Base-by-base conservation (phyloP, 2,329 filamentous ascomycete species). In the Calonectria pauciramosa region DNA sequence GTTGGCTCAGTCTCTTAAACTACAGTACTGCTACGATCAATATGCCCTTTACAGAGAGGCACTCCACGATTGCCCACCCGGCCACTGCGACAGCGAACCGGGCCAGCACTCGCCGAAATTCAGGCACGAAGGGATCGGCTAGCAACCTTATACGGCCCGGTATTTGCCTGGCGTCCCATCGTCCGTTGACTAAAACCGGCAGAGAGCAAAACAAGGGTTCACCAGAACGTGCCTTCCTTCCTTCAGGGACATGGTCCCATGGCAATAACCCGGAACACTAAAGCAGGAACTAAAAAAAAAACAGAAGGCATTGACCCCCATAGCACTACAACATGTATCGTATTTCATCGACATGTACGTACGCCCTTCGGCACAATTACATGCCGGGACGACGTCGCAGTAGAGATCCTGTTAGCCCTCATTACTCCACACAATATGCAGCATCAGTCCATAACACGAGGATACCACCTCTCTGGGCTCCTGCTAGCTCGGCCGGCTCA, bases 381-480 rank as follows among this genome's bases (percentile, higher is more conserved):
- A 68, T 23, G 32, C n/a, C 34, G 26, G 47, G 32, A 67, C 44
- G 26, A 30, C 36, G 51, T 68, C 36, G 49, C 34, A 44, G 23
- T n/a, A 56, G 52, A 68, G 66, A 68, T 68, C 36, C 66, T 16
- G 32, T 68, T 47, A 30, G 51, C 44, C 64, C 32, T 52, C 16
- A 18, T 32, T 52, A 20, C 44, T 67, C 44, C 64, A 51, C 47
- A 36, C 47, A 30, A 23, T n/a, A 51, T 38, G 44, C 44, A 38
- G 32, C 16, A 30, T 49, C 41, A 65, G 41, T 49, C 41, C 41
- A 65, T 49, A 34, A 32, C 41, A 28, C 18, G 30, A 49, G 41
- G 20, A 30, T 63, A 38, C 18, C 32, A 38, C 36, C 56, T 34
- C 41, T 23, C 49, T 30, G 23, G 38, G 34, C 16, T 34, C 20